Base-by-base conservation (phyloP, 129 eudicot species). In the Gnaphalium uliginosum region DNA sequence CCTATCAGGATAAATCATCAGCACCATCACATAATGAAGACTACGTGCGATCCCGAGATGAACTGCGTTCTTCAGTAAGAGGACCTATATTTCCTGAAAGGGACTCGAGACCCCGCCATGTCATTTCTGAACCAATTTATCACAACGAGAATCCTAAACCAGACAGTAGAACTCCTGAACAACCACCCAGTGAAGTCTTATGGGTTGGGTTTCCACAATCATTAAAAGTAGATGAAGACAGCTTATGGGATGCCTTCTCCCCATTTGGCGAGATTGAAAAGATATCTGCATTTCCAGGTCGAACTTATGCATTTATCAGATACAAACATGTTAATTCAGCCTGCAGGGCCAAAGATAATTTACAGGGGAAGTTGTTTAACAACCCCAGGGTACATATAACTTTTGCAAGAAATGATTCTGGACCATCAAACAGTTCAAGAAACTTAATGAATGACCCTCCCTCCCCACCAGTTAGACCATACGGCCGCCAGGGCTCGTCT, bases 121-220 rank as follows among this genome's bases (percentile, higher is more conserved):
- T 76, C 63, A 83, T 78, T 71, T 85, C 90, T 33, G 94, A 89
- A 50, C 78, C 78, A 48, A 68, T 76, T 18, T 86, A 82, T 69
- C 69, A 59, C 27, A 26, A 79, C 19, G 82, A 82, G 33, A 87
- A 82, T 61, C 71, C 90, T 51, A 93, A 83, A 71, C 53, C 63
- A 57, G 77, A 26, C 72, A 87, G 78, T 71, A 82, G 83, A 75
- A 75, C 62, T 17, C 66, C 78, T 35, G 98, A 86, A 61, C 93
- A 89, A 67, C 96, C 84, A 51, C 98, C 98, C 53, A 94, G 93
- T 69, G 93, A 88, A 73, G 92, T 94, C 76, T 81, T 94, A 72
- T 94, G 98, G 98, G 66, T 94, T 30, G 96, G 98, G 62, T 94
- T 83, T 76, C 98, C 98, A 50, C 84, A 91, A 64, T 83, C 80